Conservation (phyloP, 306 rosid genomes). For the Lupinus albus region DNA sequence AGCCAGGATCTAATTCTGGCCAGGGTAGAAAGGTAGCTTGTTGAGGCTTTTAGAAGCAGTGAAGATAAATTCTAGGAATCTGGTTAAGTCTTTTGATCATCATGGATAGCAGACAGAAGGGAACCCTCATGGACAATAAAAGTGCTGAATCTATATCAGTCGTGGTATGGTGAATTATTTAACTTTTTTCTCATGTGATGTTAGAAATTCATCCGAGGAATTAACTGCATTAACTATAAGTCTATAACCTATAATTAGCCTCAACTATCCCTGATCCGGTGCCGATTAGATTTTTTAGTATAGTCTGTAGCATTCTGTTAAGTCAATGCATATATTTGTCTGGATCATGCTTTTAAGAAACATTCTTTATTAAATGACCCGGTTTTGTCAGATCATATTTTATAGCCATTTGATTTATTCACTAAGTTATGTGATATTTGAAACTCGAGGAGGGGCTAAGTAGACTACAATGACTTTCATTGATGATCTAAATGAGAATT, state of each 20-base stretch:
- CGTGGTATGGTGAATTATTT: conserved; percentile 46
- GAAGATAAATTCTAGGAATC: conserved; percentile 32
- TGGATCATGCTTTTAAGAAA: not conserved
- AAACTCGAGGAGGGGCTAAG: not conserved
- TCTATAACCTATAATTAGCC: not conserved
- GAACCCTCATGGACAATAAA: conserved; percentile 54
- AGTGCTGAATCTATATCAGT: conserved; percentile 45
- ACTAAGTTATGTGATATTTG: not conserved
- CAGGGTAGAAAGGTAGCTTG: conserved; percentile 38
- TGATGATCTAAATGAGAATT: conserved; percentile 5
- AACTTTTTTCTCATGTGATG: conserved; percentile 16
- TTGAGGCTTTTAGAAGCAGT: conserved; percentile 35
- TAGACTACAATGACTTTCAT: not conserved
- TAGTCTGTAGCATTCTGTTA: not conserved
- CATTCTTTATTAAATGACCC: not conserved
- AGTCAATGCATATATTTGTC: conserved; percentile 20
- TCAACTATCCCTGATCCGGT: not conserved
- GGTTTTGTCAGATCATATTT: not conserved
- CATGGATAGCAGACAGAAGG: conserved; percentile 71
- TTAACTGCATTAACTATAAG: conserved; percentile 6
- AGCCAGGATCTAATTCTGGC: conserved; percentile 43
- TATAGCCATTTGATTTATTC: conserved; percentile 10
- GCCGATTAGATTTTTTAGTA: not conserved
- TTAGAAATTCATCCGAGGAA: conserved; percentile 4
- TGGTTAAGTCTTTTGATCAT: conserved; percentile 30